Evolutionary conservation across 768 basidiomycete genomes (phyloP), one percentile per base, ranked within the genome.

Genomic region (Lentinula raphanica): DNA sequence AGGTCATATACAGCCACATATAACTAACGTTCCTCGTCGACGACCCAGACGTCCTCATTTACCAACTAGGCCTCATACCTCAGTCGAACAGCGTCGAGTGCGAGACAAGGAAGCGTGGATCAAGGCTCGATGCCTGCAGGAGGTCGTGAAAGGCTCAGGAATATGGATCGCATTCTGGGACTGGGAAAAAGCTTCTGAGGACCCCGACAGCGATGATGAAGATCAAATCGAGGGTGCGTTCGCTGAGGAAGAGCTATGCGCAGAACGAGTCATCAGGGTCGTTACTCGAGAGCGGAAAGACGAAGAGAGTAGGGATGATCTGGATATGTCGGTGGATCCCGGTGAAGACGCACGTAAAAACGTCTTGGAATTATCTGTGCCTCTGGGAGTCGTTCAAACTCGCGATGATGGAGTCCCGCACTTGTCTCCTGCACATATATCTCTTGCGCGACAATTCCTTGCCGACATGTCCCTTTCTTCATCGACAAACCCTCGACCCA

Each of bases 1-100:
- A 44, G 54, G 54, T 5, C 54, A 40, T 29, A n/a, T 55, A 8
- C 54, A 55, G 23, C 54, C 54, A 19, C 54, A 55, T 38, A 23
- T 55, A 6, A 42, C 54, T 4, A 55, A 55, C 28, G 17, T 55
- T 1, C 54, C 54, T 42, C 36, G 54, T 11, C 23, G 54, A 21
- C 50, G 50, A 7, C 32, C 31, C n/a, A 36, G n/a, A 36, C 50
- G 19, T 19, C 35, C 29, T 21, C 50, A 6, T 32, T 13, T 12
- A n/a, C 19, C 32, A 19, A 11, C 11, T 4, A 51, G 21, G 45
- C 5, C 23, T 12, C 11, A 28, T 5, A 46, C 27, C 23, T 23
- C 45, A 19, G 12, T 25, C 27, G 11, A 46, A 12, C 45, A 46
- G 31, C 21, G n/a, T 11, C 19, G 32, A 19, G 5, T 29, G 17